Evolutionary conservation across 441 rosid species (phyloP), one percentile per base, ranked within the genome.

Genomic region (Bruguiera hainesii): DNA sequence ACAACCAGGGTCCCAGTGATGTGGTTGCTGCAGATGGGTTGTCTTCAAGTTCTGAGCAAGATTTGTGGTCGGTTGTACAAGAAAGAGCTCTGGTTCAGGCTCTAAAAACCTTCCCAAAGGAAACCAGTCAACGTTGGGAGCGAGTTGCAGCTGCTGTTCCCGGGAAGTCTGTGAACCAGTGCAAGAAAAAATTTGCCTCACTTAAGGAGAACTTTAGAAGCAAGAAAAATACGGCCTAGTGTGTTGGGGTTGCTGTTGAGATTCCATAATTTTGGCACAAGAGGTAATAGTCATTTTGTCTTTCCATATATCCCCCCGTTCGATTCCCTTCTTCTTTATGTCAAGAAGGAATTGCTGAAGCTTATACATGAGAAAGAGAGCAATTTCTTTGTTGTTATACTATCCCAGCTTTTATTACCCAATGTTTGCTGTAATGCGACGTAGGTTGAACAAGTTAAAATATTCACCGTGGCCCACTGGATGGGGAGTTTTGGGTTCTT

Each of bases 31-130:
- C 68, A 16, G 75, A 76, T 57, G 86, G 82, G 56, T 66, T 51
- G 65, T 61, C 87, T 33, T 76, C 80, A n/a, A 78, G 74, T 76
- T 78, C 86, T 15, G 97, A 95, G 20, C 77, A 79, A 72, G 97
- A 95, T 75, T 84, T 71, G 10, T 90, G 99, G 99, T 90, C 96
- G 61, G 78, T 88, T 70, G 96, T 87, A 61, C 98, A 92, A 85
- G 99, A 95, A 80, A 83, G 95, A 70, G 98, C 98, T 30, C 81
- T 95, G 72, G 86, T 95, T 76, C 98, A 90, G 75, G 98, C 98
- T 52, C 82, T 95, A n/a, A 95, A 92, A 83, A 86, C 95, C 49
- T 95, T 91, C 80, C 98, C 99, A 0, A 95, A 92, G 72, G 99
- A 95, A 72, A 77, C 89, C 26, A 81, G 65, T 76, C 97, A 95